These are phyloP conservation scores for Saturnispora diversa DNA, from an alignment of 805 yeast species.

Conservation along the genomic window DNA sequence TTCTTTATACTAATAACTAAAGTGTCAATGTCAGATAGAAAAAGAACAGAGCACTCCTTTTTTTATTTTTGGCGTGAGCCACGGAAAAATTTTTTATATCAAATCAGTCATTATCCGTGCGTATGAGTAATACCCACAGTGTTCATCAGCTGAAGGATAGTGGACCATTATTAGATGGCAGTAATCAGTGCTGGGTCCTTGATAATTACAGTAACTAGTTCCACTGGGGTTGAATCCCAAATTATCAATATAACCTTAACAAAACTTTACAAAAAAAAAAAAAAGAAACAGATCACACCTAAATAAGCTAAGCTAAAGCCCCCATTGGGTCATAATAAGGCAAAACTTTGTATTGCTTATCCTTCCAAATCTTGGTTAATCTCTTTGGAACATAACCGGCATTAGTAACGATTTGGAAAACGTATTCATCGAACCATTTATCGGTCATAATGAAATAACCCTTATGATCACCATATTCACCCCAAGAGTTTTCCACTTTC, in stretches of 20 bases:
- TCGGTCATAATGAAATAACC: constrained; percentile 70
- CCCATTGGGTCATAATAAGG: constrained; percentile 82
- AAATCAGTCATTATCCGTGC: constrained; percentile 9
- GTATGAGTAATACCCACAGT: no score
- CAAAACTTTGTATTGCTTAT: constrained; percentile 39
- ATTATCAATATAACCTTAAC: no score
- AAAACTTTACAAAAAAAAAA: no score
- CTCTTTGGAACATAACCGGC: constrained; percentile 30
- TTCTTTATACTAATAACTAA: no score
- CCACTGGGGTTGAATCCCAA: no score
- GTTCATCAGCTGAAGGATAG: no score
- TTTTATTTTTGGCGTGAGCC: background rate
- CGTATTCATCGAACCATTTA: constrained; percentile 67
- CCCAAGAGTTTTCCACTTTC: constrained; percentile 79
- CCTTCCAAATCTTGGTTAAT: constrained; percentile 38
- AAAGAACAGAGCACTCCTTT: background rate
- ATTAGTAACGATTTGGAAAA: constrained; percentile 54
- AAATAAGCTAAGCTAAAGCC: constrained; percentile 42
- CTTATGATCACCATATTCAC: constrained; percentile 58
- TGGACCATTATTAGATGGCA: no score
- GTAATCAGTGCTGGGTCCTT: no score
- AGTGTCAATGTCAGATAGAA: constrained; percentile 1
- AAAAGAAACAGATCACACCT: background rate
- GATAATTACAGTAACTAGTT: no score
- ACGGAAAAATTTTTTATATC: constrained; percentile 5